Evolutionary conservation across 139 green algal genomes (phyloP).

Genomic region (Raphidocelis subcapitata): DNA sequence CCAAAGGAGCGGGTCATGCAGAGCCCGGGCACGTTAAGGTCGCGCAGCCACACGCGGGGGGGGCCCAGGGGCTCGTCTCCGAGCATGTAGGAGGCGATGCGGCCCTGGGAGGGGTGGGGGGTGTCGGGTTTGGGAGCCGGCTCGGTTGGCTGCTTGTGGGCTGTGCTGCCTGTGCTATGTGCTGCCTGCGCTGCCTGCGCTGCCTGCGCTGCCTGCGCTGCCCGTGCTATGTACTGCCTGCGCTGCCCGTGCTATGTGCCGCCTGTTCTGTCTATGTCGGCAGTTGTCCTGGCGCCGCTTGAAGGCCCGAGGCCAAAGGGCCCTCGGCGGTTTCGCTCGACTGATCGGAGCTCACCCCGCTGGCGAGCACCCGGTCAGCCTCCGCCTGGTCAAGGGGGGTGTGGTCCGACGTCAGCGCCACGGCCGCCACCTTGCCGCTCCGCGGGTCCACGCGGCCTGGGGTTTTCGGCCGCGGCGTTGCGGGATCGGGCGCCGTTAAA

Average conservation of each 20-base stretch:
- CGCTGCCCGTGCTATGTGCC: too few relatives aligned
- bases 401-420: slow-evolving; percentile 54
- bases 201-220: too few relatives aligned
- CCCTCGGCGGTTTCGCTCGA: too few relatives aligned
- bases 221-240: too few relatives aligned
- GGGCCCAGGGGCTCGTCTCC: slow-evolving; percentile 37
- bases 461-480: too few relatives aligned
- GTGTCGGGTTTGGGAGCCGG: background rate
- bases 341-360: slow-evolving; percentile 47
- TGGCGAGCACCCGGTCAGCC: slow-evolving; percentile 37
- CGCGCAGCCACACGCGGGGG: slow-evolving; percentile 50
- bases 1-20: slow-evolving; percentile 64
- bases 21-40: slow-evolving; percentile 32
- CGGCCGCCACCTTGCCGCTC: slow-evolving; percentile 23
- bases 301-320: too few relatives aligned
- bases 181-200: too few relatives aligned
- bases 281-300: too few relatives aligned
- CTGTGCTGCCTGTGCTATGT: background rate
- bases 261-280: too few relatives aligned
- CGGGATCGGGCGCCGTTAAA: too few relatives aligned
- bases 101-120: slow-evolving; percentile 32
- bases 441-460: slow-evolving; percentile 24
- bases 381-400: slow-evolving; percentile 43
- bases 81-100: slow-evolving; percentile 47
- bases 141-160: background rate